Base-by-base conservation (phyloP, 805 yeast species). In the Kodamaea lidongshanica region DNA sequence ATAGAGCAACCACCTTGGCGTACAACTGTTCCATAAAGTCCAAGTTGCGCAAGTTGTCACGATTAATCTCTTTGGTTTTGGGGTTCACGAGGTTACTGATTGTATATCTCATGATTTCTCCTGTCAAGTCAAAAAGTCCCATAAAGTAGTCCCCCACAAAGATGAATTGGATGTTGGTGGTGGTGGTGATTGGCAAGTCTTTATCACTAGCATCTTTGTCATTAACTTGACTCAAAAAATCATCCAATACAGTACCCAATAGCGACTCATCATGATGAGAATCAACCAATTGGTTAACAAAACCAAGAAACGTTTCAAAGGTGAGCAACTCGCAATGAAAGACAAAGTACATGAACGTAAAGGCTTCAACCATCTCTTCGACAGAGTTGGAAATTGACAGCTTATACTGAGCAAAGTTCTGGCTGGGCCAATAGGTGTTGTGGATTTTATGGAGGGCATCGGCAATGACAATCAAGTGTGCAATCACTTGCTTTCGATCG, bases 61-160 rank as follows among this genome's bases (percentile, higher is more conserved):
- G 28, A 26, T 33, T 33, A 12, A 46, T 27, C 19, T 32, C 25
- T 4, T 38, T 35, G 12, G 41, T 38, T 10, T 29, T 19, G 12
- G 32, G 32, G 11, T 18, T 33, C 25, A 32, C 37, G 39, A 52
- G 35, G 28, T 56, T 46, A n/a, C 50, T 34, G 11, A 63, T 57
- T 8, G 63, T 51, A 31, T 52, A 56, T 17, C 65, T 36, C 68
- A 63, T 62, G 9, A 63, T 46, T 31, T 63, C 69, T 1, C 69
- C 69, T 0, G 68, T 59, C 27, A 59, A 34, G 35, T 63, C 69
- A 35, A 63, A 48, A n/a, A 61, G 28, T 1, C 69, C 69, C 47
- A 62, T 49, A 16, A 61, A 40, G 37, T 53, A 62, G 38, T 63
- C 67, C 9, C 49, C 54, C 13, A 30, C 30, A 7, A 30, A 37